phyloP scores from a whole-genome alignment of 306 rosid genomes.

The Vigna hirtella region DNA sequence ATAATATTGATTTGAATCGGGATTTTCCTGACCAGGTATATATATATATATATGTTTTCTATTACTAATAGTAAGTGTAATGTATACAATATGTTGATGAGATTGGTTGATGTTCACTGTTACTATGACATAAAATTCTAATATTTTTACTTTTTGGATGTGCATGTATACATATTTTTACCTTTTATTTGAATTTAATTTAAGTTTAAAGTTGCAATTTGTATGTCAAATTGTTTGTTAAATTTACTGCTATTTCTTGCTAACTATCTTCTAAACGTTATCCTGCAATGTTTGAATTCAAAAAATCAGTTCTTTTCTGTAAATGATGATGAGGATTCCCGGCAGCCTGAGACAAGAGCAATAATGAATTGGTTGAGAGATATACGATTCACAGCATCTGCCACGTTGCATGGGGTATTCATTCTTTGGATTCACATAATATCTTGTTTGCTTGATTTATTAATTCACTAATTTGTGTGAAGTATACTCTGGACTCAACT shows the following conservation, averaged over 20 bases:
- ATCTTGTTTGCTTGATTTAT: not conserved
- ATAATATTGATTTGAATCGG: constrained; percentile 84
- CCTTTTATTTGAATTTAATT: not conserved
- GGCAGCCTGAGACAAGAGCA: constrained; percentile 94
- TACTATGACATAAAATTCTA: constrained; percentile 33
- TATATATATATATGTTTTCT: constrained; percentile 29
- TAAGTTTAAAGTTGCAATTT: constrained; percentile 15
- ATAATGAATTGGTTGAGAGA: constrained; percentile 87
- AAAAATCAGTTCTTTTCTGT: constrained; percentile 64
- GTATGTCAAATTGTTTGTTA: not conserved
- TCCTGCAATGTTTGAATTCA: constrained; percentile 39
- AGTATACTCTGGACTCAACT: constrained; percentile 15
- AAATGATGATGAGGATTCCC: constrained; percentile 64
- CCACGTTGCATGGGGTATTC: constrained; percentile 97
- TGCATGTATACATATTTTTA: not conserved
- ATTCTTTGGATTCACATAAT: constrained; percentile 38
- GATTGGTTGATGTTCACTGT: constrained; percentile 31
- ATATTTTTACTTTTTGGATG: constrained; percentile 32
- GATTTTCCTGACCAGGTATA: constrained; percentile 96
- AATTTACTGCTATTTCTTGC: constrained; percentile 26
- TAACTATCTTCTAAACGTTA: constrained; percentile 25
- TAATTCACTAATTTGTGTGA: not conserved
- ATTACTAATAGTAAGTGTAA: not conserved
- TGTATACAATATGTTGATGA: constrained; percentile 30
- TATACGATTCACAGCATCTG: constrained; percentile 88